Evolutionary conservation across 306 rosid genomes (phyloP).

Genomic region (Rubus idaeus): DNA sequence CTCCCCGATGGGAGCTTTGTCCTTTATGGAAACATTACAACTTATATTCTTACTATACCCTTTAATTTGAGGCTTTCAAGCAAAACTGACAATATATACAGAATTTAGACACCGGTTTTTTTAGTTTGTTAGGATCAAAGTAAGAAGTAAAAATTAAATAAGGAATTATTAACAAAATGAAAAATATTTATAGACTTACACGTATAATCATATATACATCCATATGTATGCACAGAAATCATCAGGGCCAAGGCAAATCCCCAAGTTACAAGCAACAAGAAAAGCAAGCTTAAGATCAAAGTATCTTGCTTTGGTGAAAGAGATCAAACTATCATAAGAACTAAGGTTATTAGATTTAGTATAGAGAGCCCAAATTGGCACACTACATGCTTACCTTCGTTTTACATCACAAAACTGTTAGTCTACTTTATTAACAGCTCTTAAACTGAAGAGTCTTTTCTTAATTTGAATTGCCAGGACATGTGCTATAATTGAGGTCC

Average conservation of each 20-base stretch:
- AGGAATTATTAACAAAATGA: too few species aligned
- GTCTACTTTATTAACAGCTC: neutral
- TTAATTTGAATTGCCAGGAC: neutral
- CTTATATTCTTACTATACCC: too few species aligned
- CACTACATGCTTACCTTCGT: neutral
- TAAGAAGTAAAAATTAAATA: too few species aligned
- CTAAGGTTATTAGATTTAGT: neutral
- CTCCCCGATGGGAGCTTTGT: too few species aligned
- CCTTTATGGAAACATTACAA: too few species aligned
- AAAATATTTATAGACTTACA: too few species aligned
- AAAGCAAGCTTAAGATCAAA: neutral
- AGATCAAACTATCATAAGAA: neutral
- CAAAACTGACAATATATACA: too few species aligned
- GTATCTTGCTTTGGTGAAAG: neutral
- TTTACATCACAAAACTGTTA: neutral
- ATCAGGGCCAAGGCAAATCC: neutral
- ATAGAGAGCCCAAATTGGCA: neutral
- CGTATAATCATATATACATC: too few species aligned
- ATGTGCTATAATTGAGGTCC: neutral
- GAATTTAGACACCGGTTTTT: too few species aligned
- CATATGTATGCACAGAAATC: neutral
- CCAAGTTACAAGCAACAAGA: neutral
- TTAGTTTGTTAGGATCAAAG: too few species aligned
- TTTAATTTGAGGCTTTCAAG: too few species aligned
- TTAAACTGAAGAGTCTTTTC: neutral